Evolutionary conservation across 169 alveolate species (phyloP).

Genomic region (Plasmodium knowlesi): DNA sequence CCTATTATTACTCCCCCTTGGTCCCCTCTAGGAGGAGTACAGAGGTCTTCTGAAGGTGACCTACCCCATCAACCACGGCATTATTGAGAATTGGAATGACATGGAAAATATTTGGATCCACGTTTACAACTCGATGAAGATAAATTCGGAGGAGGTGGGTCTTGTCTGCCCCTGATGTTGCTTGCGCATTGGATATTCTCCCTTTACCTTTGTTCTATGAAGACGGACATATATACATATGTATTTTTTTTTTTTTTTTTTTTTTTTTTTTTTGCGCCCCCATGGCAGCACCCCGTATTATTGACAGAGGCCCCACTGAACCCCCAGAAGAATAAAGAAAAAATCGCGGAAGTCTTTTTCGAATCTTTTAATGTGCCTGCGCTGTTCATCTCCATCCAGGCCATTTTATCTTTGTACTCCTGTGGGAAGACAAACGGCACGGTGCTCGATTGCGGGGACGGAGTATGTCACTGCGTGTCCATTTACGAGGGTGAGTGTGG

Average conservation of each 20-base stretch:
- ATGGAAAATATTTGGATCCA: slow-evolving; percentile 84
- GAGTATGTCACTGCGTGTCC: slow-evolving; percentile 86
- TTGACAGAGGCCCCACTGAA: slow-evolving; percentile 82
- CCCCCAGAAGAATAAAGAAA: slow-evolving; percentile 81
- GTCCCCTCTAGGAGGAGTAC: slow-evolving; percentile 66
- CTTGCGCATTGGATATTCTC: not conserved
- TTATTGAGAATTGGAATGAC: slow-evolving; percentile 86
- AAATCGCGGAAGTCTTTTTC: slow-evolving; percentile 84
- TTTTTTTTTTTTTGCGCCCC: not conserved
- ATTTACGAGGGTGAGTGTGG: slow-evolving; percentile 81
- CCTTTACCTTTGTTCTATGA: not conserved
- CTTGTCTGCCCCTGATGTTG: slow-evolving; percentile 27
- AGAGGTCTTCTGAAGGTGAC: slow-evolving; percentile 86
- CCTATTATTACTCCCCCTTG: not conserved
- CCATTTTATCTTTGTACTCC: slow-evolving; percentile 84
- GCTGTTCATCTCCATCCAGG: slow-evolving; percentile 82
- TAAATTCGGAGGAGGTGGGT: slow-evolving; percentile 78
- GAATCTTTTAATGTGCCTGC: slow-evolving; percentile 86
- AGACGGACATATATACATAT: slow-evolving; percentile 30
- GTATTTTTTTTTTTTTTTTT: slow-evolving; percentile 25
- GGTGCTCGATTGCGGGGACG: slow-evolving; percentile 87
- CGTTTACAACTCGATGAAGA: slow-evolving; percentile 80
- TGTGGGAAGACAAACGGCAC: slow-evolving; percentile 89
- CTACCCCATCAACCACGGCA: slow-evolving; percentile 89
- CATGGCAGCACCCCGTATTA: slow-evolving; percentile 75